These are phyloP conservation scores for Tolypocladium amazonense DNA, from an alignment of 2,329 filamentous ascomycete genomes.

Conservation along the genomic window DNA sequence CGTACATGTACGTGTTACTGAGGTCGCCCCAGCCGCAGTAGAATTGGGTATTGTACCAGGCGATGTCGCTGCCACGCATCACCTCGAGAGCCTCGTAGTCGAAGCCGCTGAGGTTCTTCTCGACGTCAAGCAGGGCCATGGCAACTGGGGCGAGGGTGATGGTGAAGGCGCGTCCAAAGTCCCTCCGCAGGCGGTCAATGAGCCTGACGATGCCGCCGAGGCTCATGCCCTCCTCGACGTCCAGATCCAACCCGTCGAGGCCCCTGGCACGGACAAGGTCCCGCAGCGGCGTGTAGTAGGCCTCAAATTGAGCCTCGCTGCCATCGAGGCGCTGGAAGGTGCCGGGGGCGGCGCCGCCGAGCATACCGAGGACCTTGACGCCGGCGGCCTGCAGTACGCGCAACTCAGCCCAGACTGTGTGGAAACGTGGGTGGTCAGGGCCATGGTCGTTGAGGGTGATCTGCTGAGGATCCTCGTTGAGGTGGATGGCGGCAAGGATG, in stretches of 20 bases:
- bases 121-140: slow-evolving; percentile 49
- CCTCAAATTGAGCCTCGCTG: slow-evolving; percentile 51
- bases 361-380: slow-evolving; percentile 74
- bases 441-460: slow-evolving; percentile 74
- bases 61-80: slow-evolving; percentile 53
- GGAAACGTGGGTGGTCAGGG: slow-evolving; percentile 56
- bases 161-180: slow-evolving; percentile 62
- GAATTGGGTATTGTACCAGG: slow-evolving; percentile 88
- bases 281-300: slow-evolving; percentile 60
- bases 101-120: slow-evolving; percentile 66
- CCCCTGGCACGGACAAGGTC: slow-evolving; percentile 49
- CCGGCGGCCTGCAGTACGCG: slow-evolving; percentile 60
- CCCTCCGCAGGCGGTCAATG: slow-evolving; percentile 54
- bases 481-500: slow-evolving; percentile 76
- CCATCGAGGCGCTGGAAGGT: slow-evolving; percentile 53
- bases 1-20: slow-evolving; percentile 34
- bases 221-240: slow-evolving; percentile 69
- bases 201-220: slow-evolving; percentile 55
- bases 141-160: slow-evolving; percentile 78
- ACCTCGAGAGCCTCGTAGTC: slow-evolving; percentile 66
- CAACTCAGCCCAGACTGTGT: slow-evolving; percentile 70
- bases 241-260: slow-evolving; percentile 64
- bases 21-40: slow-evolving; percentile 78
- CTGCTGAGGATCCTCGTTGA: slow-evolving; percentile 56
- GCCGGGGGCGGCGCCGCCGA: slow-evolving; percentile 75